A percentile compares a stretch with the other conserved stretches of the same genome.
Evolutionary conservation across 305 asterid species (phyloP).

Genomic region (Solanum hybrid): DNA sequence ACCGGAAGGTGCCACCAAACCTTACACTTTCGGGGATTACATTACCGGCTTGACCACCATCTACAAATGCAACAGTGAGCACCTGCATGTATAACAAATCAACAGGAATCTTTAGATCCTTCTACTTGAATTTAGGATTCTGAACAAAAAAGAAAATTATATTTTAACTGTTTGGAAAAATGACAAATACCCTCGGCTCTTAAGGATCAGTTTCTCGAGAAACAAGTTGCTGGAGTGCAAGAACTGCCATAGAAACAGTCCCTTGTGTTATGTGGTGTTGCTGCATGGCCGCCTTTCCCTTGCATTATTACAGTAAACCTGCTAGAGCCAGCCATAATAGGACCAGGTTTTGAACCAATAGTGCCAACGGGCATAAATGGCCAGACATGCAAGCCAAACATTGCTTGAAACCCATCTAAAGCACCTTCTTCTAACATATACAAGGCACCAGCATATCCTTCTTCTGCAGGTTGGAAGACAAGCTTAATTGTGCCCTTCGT

Average conservation of each 20-base stretch:
- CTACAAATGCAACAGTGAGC: slow-evolving; percentile 50
- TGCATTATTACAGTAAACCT: slow-evolving; percentile 51
- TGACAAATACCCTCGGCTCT: slow-evolving; percentile 41
- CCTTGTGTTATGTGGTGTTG: slow-evolving; percentile 53
- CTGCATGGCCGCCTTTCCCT: slow-evolving; percentile 84
- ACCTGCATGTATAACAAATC: slow-evolving; percentile 31
- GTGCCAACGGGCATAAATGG: slow-evolving; percentile 44
- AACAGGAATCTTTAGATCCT: neutral
- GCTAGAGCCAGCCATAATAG: slow-evolving; percentile 64
- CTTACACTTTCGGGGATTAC: slow-evolving; percentile 57
- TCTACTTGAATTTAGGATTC: neutral
- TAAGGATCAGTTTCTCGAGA: slow-evolving; percentile 85
- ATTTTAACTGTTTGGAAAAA: neutral
- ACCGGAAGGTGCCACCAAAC: slow-evolving; percentile 80
- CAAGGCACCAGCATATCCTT: slow-evolving; percentile 68
- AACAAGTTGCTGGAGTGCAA: slow-evolving; percentile 72
- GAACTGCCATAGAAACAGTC: slow-evolving; percentile 59
- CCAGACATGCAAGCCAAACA: slow-evolving; percentile 60
- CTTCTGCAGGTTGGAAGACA: slow-evolving; percentile 88
- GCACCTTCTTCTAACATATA: slow-evolving; percentile 60
- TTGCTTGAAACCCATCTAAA: slow-evolving; percentile 54
- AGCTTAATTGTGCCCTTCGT: slow-evolving; percentile 77
- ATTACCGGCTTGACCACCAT: slow-evolving; percentile 54
- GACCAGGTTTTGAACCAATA: slow-evolving; percentile 56
- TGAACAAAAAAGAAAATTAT: neutral